Evolutionary conservation across 768 basidiomycete species (phyloP).

Genomic region (Rubroboletus satanas): DNA sequence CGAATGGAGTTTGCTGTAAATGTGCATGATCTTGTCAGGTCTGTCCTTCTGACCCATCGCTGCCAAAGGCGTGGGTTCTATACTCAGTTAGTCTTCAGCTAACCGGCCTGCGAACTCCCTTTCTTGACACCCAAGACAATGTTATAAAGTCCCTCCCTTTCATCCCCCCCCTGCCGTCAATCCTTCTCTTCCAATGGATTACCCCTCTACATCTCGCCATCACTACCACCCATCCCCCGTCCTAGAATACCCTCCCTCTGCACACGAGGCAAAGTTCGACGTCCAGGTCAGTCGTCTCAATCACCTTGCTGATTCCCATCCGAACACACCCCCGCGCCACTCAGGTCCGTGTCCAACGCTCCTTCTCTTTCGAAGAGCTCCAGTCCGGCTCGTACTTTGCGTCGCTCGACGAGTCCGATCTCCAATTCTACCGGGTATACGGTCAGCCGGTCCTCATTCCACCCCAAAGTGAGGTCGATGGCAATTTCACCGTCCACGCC

Average conservation of each 20-base stretch:
- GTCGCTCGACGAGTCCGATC: constrained; percentile 30
- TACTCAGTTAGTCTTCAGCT: constrained; percentile 22
- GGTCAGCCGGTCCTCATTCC: constrained; percentile 33
- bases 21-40: constrained; percentile 24
- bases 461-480: constrained; percentile 18
- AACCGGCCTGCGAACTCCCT: constrained; percentile 18
- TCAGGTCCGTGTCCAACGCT: constrained; percentile 29
- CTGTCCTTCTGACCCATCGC: constrained; percentile 29
- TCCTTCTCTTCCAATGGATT: constrained; percentile 12
- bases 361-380: constrained; percentile 34
- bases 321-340: background rate
- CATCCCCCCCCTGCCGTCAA: constrained; percentile 22
- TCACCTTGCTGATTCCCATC: background rate
- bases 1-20: constrained; percentile 29
- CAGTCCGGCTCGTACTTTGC: constrained; percentile 32
- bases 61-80: constrained; percentile 31
- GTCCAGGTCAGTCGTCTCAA: constrained; percentile 14
- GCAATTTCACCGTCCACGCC: constrained; percentile 13
- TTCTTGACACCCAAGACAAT: constrained; percentile 24
- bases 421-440: constrained; percentile 31
- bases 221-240: too few relatives aligned
- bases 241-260: background rate
- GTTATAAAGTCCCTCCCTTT: constrained; percentile 29
- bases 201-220: background rate
- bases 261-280: constrained; percentile 23